phyloP scores from a whole-genome alignment of 305 asterid species.

The Andrographis paniculata region DNA sequence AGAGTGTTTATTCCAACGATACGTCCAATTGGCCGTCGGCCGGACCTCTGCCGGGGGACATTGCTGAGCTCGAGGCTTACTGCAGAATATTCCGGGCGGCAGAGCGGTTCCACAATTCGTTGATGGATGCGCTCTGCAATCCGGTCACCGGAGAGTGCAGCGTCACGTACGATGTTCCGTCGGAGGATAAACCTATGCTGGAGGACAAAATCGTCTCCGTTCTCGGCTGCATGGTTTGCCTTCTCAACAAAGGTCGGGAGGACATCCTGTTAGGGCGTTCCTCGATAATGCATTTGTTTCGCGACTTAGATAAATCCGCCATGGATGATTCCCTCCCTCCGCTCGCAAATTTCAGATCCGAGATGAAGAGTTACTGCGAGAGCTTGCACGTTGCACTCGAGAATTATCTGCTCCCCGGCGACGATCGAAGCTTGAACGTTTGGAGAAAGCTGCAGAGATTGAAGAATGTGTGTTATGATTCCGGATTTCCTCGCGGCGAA shows the following conservation, averaged over 20 bases:
- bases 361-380: constrained; percentile 96
- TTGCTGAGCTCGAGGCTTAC: constrained; percentile 96
- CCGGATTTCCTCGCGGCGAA: constrained; percentile 79
- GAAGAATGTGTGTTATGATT: constrained; percentile 81
- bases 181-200: constrained; percentile 67
- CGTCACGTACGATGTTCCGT: constrained; percentile 74
- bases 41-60: constrained; percentile 97
- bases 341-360: constrained; percentile 84
- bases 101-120: constrained; percentile 75
- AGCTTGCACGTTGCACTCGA: constrained; percentile 92
- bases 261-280: constrained; percentile 86
- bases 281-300: constrained; percentile 51
- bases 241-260: constrained; percentile 86
- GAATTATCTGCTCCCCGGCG: constrained; percentile 74
- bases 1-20: no score
- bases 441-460: constrained; percentile 88
- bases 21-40: constrained; percentile 57
- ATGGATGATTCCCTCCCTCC: constrained; percentile 78
- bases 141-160: constrained; percentile 89
- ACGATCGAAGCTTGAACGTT: constrained; percentile 59
- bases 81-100: constrained; percentile 96
- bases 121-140: constrained; percentile 90
- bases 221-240: constrained; percentile 98
- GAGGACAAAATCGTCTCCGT: constrained; percentile 95
- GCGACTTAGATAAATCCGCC: constrained; percentile 42